Evolutionary conservation across 306 rosid species (phyloP), one percentile per base, ranked within the genome.

Genomic region (Leucaena leucocephala): DNA sequence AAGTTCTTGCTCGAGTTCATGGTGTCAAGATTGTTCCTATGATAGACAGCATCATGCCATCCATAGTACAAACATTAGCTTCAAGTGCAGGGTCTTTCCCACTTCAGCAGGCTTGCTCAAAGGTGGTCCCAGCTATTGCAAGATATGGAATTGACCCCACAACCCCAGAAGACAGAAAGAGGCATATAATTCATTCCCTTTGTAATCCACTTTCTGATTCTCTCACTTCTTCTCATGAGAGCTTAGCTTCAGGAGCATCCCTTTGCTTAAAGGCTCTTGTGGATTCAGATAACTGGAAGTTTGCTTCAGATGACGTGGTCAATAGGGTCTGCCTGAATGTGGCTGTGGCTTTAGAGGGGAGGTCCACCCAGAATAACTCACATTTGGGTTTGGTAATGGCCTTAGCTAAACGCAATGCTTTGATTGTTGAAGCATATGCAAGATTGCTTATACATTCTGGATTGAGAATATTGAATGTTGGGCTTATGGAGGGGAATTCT

Each of bases 71-170:
- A 74, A 93, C 93, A 38, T 76, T 93, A 66, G 86, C 94, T 83
- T 91, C 91, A 15, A 93, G 98, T 85, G 98, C 93, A 3, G 93
- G 93, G 50, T 93, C 94, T 44, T 93, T 93, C 80, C 94, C 98
- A 43, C 94, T 93, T 38, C 98, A 93, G 49, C 98, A 91, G 65
- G 98, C 94, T 27, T 93, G 98, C 77, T 93, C 98, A 1, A 91
- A 87, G 80, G 94, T 93, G 75, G 97, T 93, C 10, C 98, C 94
- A 0, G 89, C 98, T 5, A 91, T 93, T 83, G 98, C 93, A 19
- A 82, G 91, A 80, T 87, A 91, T 76, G 94, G 91, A 63, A 90
- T 93, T 44, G 98, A 88, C 70, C 92, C 91, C 1, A 84, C 93
- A 66, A 91, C 91, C 40, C 90, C 94, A 6, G 97, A 91, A 79